phyloP scores from a whole-genome alignment of 2,329 filamentous ascomycete genomes.

The Fusarium sp. region DNA sequence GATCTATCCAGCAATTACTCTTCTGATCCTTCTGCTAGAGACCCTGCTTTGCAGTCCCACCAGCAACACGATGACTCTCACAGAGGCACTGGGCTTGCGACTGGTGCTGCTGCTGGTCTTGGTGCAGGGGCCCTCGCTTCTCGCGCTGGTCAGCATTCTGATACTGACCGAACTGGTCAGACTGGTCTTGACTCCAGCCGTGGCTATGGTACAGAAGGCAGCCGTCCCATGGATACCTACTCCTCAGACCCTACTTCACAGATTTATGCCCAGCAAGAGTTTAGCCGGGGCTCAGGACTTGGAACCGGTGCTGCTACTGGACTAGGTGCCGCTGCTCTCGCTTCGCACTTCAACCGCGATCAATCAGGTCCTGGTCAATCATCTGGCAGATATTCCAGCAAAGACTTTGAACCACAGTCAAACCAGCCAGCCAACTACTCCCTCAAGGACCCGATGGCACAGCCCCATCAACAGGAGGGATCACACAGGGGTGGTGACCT shows the following conservation, averaged over 20 bases:
- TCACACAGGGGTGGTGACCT: too few species aligned
- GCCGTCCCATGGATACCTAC: background rate
- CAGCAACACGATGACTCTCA: constrained; percentile 8
- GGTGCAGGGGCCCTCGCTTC: background rate
- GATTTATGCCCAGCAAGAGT: background rate
- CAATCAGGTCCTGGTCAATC: background rate
- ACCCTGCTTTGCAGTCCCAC: background rate
- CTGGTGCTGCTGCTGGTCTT: constrained; percentile 5
- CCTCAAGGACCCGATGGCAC: background rate
- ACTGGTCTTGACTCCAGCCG: constrained; percentile 2
- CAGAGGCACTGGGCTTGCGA: background rate
- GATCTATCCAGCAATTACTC: background rate
- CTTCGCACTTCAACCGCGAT: background rate
- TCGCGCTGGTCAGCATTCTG: background rate
- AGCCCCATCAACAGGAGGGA: background rate
- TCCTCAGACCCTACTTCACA: too few species aligned
- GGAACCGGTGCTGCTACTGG: too few species aligned
- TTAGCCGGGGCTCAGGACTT: background rate
- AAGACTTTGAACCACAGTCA: too few species aligned
- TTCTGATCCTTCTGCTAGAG: background rate
- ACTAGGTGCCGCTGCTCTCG: too few species aligned
- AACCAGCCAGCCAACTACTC: background rate
- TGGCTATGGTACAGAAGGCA: background rate
- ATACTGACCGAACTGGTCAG: background rate
- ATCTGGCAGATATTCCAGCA: background rate